These are phyloP conservation scores for Didymella segeticola DNA, from an alignment of 2,329 filamentous ascomycete genomes.

Conservation along the genomic window DNA sequence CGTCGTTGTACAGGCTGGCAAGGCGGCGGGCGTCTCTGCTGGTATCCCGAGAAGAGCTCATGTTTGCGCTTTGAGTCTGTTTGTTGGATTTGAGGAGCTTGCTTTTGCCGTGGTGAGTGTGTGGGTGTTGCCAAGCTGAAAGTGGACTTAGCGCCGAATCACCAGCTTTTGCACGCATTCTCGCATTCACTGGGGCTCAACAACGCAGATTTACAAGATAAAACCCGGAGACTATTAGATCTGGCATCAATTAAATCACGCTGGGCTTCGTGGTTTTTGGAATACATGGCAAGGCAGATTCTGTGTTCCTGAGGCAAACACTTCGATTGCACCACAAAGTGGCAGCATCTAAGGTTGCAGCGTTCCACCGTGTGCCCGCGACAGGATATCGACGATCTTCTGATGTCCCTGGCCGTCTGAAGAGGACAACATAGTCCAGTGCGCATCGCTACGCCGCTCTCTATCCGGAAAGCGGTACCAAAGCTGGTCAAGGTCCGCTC, in stretches of 20 bases:
- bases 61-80: background rate
- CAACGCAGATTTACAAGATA: background rate
- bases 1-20: slow-evolving; percentile 1
- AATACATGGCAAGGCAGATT: background rate
- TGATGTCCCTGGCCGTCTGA: background rate
- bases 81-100: background rate
- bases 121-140: background rate
- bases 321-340: background rate
- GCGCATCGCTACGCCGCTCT: background rate
- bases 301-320: background rate
- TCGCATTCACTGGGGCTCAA: background rate
- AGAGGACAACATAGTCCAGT: background rate
- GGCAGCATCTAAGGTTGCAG: background rate
- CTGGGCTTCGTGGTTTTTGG: background rate
- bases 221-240: background rate
- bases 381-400: background rate
- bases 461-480: background rate
- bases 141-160: slow-evolving; percentile 7
- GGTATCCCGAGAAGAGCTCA: background rate
- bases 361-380: background rate
- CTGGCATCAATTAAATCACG: background rate
- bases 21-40: background rate
- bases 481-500: background rate
- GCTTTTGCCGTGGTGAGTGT: background rate
- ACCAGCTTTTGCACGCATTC: background rate